A percentile compares a stretch with the other conserved stretches of the same genome.
phyloP scores from a whole-genome alignment of 2,329 filamentous ascomycete genomes.

The Ceratocystis cubensis region DNA sequence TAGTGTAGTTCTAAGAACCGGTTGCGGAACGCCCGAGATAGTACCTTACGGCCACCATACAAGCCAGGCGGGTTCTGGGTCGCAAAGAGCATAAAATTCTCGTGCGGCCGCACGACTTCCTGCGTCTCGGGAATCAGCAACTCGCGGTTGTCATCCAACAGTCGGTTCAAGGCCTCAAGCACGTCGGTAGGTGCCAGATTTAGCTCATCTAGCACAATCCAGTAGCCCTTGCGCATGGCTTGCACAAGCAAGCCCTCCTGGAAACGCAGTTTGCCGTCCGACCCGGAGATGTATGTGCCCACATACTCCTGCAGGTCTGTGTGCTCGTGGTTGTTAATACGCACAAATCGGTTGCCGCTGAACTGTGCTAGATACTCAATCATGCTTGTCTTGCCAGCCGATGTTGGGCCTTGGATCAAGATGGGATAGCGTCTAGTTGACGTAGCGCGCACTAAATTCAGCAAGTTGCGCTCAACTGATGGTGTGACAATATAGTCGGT shows the following conservation, averaged over 20 bases:
- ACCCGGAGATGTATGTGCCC: constrained; percentile 79
- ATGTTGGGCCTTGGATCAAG: constrained; percentile 90
- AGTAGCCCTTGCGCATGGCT: constrained; percentile 82
- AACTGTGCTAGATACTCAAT: constrained; percentile 96
- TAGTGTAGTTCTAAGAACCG: constrained; percentile 95
- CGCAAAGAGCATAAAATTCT: constrained; percentile 94
- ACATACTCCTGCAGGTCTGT: constrained; percentile 97
- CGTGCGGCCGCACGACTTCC: constrained; percentile 79
- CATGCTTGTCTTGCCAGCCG: constrained; percentile 98
- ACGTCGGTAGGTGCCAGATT: constrained; percentile 97
- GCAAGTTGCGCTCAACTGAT: constrained; percentile 85
- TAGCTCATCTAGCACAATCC: constrained; percentile 95
- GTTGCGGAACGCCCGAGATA: constrained; percentile 92
- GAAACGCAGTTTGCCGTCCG: constrained; percentile 74
- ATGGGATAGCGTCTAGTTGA: constrained; percentile 89
- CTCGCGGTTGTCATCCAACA: constrained; percentile 93
- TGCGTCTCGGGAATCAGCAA: constrained; percentile 93
- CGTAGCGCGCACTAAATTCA: constrained; percentile 86
- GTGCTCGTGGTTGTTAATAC: constrained; percentile 99
- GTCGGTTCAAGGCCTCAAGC: constrained; percentile 83
- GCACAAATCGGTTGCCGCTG: constrained; percentile 91
- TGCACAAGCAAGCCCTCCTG: constrained; percentile 90
- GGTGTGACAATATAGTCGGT: constrained; percentile 92
- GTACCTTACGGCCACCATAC: constrained; percentile 84
- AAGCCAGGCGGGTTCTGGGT: constrained; percentile 94